A percentile compares a stretch with the other conserved stretches of the same genome.
These are phyloP conservation scores for Penicillium subrubescens DNA, from an alignment of 495 filamentous ascomycete genomes.

Conservation along the genomic window DNA sequence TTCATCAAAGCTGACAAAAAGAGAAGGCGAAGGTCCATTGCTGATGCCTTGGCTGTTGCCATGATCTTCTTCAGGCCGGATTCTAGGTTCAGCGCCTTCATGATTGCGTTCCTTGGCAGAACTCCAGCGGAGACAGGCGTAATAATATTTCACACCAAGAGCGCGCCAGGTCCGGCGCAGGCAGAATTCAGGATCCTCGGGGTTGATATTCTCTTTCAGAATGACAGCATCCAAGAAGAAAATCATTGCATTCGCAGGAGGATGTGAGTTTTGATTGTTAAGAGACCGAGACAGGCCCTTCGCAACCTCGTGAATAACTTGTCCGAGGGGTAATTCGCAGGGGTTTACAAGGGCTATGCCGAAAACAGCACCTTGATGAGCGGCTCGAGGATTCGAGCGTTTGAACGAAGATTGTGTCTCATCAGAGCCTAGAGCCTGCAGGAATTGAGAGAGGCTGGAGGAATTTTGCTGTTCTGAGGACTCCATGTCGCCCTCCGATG, in stretches of 20 bases:
- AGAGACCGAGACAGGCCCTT: slow-evolving; percentile 18
- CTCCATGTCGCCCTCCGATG: neutral
- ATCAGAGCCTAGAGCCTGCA: slow-evolving; percentile 19
- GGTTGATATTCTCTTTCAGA: slow-evolving; percentile 15
- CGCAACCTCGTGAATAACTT: slow-evolving; percentile 28
- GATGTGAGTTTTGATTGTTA: neutral
- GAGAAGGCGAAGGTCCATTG: neutral
- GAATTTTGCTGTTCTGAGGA: neutral
- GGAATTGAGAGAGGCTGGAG: slow-evolving; percentile 16
- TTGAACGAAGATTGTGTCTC: slow-evolving; percentile 5
- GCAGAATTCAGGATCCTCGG: slow-evolving; percentile 27
- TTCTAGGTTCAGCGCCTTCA: neutral
- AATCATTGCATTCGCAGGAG: slow-evolving; percentile 29
- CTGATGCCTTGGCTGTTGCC: neutral
- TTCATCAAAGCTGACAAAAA: slow-evolving; percentile 23
- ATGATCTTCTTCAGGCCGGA: neutral
- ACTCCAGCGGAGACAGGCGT: slow-evolving; percentile 39
- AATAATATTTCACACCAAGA: slow-evolving; percentile 35
- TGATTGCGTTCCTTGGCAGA: neutral
- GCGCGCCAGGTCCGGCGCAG: slow-evolving; percentile 35
- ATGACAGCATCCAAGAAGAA: slow-evolving; percentile 38
- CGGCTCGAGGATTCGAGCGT: slow-evolving; percentile 31
- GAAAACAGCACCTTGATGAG: slow-evolving; percentile 13
- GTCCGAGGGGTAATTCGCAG: slow-evolving; percentile 20
- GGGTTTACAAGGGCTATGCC: slow-evolving; percentile 29